Evolutionary conservation across 768 basidiomycete genomes (phyloP), one percentile per base, ranked within the genome.

Genomic region (Crucibulum laeve): DNA sequence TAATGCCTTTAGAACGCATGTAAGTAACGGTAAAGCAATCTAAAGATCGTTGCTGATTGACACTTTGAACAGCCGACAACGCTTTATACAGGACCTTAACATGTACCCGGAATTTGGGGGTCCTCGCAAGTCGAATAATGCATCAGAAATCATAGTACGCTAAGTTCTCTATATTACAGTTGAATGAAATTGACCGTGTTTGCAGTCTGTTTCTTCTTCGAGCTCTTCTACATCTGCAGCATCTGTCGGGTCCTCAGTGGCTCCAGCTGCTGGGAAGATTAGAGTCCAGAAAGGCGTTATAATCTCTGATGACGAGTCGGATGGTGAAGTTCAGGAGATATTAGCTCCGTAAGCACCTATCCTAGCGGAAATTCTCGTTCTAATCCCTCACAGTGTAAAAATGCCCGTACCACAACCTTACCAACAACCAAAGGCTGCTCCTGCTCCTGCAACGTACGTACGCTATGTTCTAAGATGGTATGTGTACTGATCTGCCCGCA

Each of bases 1-100:
- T 36, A 36, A 64, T 63, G 61, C 61, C 65, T n/a, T 43, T 66
- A 35, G 68, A 69, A 54, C 52, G 63, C 21, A 51, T 69, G 68
- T 67, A 50, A 44, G 58, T 42, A 18, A 28, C 17, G 19, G 7
- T 14, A 21, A 26, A 25, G 8, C 37, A 1, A 21, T 41, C 4
- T 26, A n/a, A 34, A 13, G 19, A 24, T 25, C 32, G 23, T 13
- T 17, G 11, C 38, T 38, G 14, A 41, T 32, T 7, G 13, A 10
- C 18, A 33, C 19, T 34, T 35, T 43, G 17, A n/a, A 8, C 33
- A 68, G 68, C 38, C 63, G 68, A 18, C 58, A 57, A 40, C 55
- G 56, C 19, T 51, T 70, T 37, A 54, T 59, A 38, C 52, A 57
- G 24, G 60, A 71, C 42, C 25, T 45, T 15, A 49, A 53, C 40